Evolutionary conservation across 2,329 filamentous ascomycete species (phyloP), one percentile per base, ranked within the genome.

Genomic region (Botrytis aclada): DNA sequence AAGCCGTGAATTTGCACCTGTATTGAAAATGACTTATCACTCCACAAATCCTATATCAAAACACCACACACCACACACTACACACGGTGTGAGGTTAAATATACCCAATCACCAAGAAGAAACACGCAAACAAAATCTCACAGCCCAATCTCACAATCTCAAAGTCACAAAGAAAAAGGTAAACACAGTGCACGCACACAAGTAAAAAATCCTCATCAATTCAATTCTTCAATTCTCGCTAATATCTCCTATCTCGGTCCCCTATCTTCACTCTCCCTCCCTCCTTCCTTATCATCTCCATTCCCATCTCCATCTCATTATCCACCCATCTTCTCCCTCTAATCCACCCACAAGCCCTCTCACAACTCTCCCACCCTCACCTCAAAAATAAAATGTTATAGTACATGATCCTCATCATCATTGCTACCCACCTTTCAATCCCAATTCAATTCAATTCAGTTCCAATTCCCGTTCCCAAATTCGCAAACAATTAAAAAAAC

Each of bases 351-450:
- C 14, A 37, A 4, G 22, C 22, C 7, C 9, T 25, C 25, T 20
- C 47, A 25, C 20, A 47, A 47, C 45, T 47, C 45, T 47, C 3
- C 18, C 37, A 37, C 45, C 18, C 45, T 32, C 43, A 51, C 64
- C 8, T 10, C 47, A 25, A 56, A 56, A 54, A 56, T 41, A 41
- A 56, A 41, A 56, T 29, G 51, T 32, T 67, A 41, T 67, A 67
- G 34, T 67, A 67, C 47, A 56, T 67, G 39, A 56, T 67, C 34
- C 34, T 37, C n/a, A 20, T 67, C 47, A 67, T 56, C 64, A 67
- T 47, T 56, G 16, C 51, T 29, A 56, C 51, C 51, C n/a, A 56
- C n/a, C 51, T 29, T 29, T 29, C 51, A 56, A 56, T 56, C 16
- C n/a, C 51, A 54, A 29, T 5, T 20, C 64, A 47, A 47, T 47